Conservation (phyloP, 768 basidiomycete genomes). For the Stropharia rugosoannulata region DNA sequence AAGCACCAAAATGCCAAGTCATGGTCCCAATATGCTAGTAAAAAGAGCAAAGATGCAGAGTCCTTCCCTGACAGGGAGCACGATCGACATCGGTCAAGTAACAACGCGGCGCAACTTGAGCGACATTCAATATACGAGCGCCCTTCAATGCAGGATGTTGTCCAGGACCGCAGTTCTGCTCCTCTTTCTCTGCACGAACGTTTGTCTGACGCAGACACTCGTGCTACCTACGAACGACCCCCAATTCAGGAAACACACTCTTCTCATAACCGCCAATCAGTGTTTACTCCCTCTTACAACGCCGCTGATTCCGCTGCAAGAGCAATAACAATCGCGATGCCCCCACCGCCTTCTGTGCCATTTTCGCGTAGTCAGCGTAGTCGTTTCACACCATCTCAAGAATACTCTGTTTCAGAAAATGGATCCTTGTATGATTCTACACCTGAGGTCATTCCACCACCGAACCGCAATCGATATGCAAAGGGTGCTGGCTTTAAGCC, state of each 20-base stretch:
- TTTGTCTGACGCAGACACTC: not conserved
- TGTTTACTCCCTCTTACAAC: not conserved
- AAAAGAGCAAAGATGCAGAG: constrained; percentile 10
- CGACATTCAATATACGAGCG: constrained; percentile 9
- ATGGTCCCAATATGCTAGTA: constrained; percentile 35
- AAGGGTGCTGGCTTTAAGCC: constrained; percentile 66
- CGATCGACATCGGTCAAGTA: not conserved
- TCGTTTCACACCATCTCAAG: constrained; percentile 13
- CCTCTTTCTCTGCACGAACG: not conserved
- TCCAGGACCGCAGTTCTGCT: not conserved
- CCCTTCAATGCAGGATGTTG: not conserved
- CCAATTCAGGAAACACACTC: not conserved
- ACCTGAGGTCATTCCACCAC: constrained; percentile 12
- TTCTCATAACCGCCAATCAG: not conserved
- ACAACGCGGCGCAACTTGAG: not conserved
- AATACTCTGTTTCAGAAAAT: not conserved
- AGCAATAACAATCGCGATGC: constrained; percentile 5
- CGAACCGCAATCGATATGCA: constrained; percentile 6
- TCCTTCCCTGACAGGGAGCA: constrained; percentile 1
- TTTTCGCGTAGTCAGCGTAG: constrained; percentile 3
- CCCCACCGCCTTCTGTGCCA: constrained; percentile 6
- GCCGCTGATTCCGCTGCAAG: not conserved
- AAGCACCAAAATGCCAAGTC: constrained; percentile 16
- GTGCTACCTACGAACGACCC: not conserved
- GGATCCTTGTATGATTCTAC: constrained; percentile 8